phyloP scores from a whole-genome alignment of 306 rosid genomes.

The Casuarina cunninghamiana region DNA sequence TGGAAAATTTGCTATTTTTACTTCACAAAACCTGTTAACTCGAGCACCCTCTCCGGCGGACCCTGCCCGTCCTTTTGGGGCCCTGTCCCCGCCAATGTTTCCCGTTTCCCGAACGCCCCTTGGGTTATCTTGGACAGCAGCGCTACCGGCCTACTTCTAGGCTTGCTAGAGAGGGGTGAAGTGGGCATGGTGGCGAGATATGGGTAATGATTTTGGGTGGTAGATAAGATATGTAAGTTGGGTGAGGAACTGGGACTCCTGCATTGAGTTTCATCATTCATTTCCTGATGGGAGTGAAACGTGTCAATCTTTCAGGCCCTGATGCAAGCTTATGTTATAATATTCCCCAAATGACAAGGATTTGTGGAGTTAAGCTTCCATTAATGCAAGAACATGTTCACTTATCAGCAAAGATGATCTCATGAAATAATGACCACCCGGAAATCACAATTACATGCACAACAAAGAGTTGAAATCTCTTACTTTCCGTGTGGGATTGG shows the following conservation, averaged over 20 bases:
- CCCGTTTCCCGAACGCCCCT: slow-evolving; percentile 19
- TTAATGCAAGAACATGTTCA: no score
- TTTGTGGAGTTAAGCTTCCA: no score
- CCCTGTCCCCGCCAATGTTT: slow-evolving; percentile 10
- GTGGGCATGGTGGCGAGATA: slow-evolving; percentile 17
- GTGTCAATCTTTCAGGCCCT: no score
- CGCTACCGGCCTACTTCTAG: background rate
- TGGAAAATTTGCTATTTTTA: background rate
- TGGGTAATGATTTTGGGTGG: slow-evolving; percentile 23
- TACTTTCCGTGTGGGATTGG: background rate
- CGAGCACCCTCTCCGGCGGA: slow-evolving; percentile 37
- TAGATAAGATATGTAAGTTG: slow-evolving; percentile 45
- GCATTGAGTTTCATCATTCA: slow-evolving; percentile 9
- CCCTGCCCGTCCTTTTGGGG: slow-evolving; percentile 40
- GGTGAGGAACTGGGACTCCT: slow-evolving; percentile 19
- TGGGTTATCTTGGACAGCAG: background rate
- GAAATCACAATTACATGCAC: no score
- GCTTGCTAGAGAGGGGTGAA: slow-evolving; percentile 10
- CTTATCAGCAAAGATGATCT: no score
- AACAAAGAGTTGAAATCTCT: no score
- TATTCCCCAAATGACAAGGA: no score
- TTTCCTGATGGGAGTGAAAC: background rate
- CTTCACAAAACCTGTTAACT: slow-evolving; percentile 27
- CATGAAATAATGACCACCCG: no score
- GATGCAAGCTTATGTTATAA: no score